Base-by-base conservation (phyloP, 306 rosid species). In the Adenanthera pavonina region DNA sequence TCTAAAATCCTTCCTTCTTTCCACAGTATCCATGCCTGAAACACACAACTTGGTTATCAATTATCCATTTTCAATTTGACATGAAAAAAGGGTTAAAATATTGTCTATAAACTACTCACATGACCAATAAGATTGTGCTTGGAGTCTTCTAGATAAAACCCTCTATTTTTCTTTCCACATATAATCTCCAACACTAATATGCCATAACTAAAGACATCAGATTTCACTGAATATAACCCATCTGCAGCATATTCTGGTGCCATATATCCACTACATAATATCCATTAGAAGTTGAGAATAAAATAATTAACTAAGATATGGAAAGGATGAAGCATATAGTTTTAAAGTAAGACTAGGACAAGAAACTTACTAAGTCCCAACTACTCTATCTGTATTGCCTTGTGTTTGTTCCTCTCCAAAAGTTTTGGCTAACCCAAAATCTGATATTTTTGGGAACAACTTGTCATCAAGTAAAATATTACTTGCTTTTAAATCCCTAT, bases 11-110 rank as follows among this genome's bases (percentile, higher is more conserved):
- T 67, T 0, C 82, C 89, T 75, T 81, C 87, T 3, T 76, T 85
- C 87, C 87, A 88, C 40, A 88, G 25, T 51, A 47, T 83, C 89
- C 89, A 85, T 19, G 89, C 89, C 89, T 88, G 77, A 60, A 46
- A 72, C 16, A 66, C 41, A 74, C 5, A 30, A 13, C 20, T 71
- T 49, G 3, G 44, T 48, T 17, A 66, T 38, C 1, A 67, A 3
- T 41, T 61, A 33, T 11, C 41, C 17, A 40, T 11, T 61, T 61
- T 12, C 41, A 61, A 33, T 61, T 61, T 13, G n/a, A 61, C 17
- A 56, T 2, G 19, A 51, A 7, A n/a, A 56, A 56, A 11, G 6
- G 33, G 62, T 19, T 19, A 2, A 33, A 9, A 57, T 20, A 57
- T 20, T 59, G 65, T 59, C 8, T 59, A 20, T 56, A 4, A 56